A percentile compares a stretch with the other conserved stretches of the same genome.
These are phyloP conservation scores for Torulaspora quercuum DNA, from an alignment of 805 yeast species.

Conservation along the genomic window DNA sequence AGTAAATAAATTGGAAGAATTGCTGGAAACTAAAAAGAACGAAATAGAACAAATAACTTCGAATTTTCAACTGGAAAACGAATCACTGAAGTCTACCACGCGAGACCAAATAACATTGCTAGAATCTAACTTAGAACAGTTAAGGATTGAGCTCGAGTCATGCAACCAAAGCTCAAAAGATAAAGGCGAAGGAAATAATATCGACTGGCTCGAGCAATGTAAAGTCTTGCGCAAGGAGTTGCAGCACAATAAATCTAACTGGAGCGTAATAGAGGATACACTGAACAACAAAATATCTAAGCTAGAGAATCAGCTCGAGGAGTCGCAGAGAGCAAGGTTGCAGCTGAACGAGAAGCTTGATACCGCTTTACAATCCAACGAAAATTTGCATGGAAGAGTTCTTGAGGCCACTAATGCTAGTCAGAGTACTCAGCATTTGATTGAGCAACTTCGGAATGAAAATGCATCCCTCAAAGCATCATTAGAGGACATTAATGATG, in stretches of 20 bases:
- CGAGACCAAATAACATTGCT: conserved; percentile 51
- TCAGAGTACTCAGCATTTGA: conserved; percentile 35
- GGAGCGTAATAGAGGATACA: conserved; percentile 75
- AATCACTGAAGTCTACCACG: conserved; percentile 34
- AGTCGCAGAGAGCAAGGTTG: conserved; percentile 34
- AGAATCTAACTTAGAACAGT: conserved; percentile 66
- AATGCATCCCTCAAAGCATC: conserved; percentile 23
- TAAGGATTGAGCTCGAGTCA: conserved; percentile 60
- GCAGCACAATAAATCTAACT: conserved; percentile 70
- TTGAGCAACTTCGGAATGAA: conserved; percentile 27
- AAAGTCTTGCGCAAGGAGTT: conserved; percentile 65
- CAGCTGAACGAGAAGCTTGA: conserved; percentile 14
- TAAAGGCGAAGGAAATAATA: neutral
- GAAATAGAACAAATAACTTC: conserved; percentile 28
- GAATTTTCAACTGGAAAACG: conserved; percentile 25
- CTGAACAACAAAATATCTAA: conserved; percentile 47
- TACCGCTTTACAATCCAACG: conserved; percentile 10
- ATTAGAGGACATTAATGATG: conserved; percentile 28
- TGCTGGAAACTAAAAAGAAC: conserved; percentile 25
- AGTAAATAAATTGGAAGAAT: conserved; percentile 22
- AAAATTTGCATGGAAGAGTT: conserved; percentile 7
- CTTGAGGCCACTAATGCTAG: conserved; percentile 21
- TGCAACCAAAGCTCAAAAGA: conserved; percentile 1
- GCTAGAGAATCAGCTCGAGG: conserved; percentile 45
- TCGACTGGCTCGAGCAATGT: conserved; percentile 35